phyloP scores from a whole-genome alignment of 805 yeast genomes.

The Candida caryicola region DNA sequence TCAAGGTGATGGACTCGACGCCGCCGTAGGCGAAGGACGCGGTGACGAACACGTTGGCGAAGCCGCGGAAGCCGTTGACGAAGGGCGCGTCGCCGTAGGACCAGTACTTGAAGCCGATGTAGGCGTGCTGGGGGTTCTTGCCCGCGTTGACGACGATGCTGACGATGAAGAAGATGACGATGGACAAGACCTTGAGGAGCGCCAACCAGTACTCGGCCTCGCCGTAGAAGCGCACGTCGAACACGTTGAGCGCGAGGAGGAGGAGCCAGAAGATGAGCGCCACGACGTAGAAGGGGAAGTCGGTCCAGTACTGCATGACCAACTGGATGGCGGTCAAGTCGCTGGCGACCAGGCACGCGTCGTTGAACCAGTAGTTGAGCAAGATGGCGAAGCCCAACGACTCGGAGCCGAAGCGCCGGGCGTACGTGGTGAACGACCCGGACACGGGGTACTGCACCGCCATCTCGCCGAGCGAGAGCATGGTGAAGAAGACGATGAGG shows the following conservation, averaged over 20 bases:
- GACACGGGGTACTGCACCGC: constrained; percentile 52
- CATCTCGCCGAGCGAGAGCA: constrained; percentile 57
- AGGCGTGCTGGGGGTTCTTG: constrained; percentile 45
- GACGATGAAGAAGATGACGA: constrained; percentile 53
- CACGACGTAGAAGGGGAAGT: constrained; percentile 49
- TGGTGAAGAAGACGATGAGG: constrained; percentile 49
- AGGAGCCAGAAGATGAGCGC: constrained; percentile 54
- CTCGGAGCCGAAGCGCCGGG: constrained; percentile 48
- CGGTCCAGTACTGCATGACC: constrained; percentile 47
- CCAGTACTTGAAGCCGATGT: constrained; percentile 45
- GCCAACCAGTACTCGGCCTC: constrained; percentile 42
- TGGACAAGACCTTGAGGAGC: constrained; percentile 46
- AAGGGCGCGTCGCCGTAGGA: constrained; percentile 50
- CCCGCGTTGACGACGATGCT: constrained; percentile 59
- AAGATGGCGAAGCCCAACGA: constrained; percentile 53
- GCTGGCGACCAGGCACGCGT: constrained; percentile 46
- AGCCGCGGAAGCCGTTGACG: constrained; percentile 51
- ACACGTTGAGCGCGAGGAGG: constrained; percentile 40
- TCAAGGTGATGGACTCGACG: constrained; percentile 37
- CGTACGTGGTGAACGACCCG: constrained; percentile 52
- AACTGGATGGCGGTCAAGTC: constrained; percentile 48
- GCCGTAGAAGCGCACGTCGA: constrained; percentile 40
- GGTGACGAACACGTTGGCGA: constrained; percentile 48
- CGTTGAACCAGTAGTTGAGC: constrained; percentile 51
- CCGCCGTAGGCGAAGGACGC: constrained; percentile 55